These are phyloP conservation scores for Trifolium dubium DNA, from an alignment of 306 rosid species.

Conservation along the genomic window DNA sequence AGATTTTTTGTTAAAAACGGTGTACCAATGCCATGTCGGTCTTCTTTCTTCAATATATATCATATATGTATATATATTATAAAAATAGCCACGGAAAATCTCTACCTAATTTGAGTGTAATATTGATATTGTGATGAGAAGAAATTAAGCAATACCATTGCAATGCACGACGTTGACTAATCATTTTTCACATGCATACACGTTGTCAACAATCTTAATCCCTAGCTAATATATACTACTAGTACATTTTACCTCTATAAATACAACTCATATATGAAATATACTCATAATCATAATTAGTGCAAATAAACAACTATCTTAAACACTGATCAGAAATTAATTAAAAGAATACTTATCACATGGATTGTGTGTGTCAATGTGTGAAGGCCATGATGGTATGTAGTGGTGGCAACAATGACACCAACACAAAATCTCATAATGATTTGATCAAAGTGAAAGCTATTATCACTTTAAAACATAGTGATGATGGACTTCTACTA, in stretches of 20 bases:
- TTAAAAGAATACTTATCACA: not conserved
- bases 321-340: not conserved
- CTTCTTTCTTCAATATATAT: not conserved
- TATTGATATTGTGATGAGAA: not conserved
- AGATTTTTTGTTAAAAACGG: not conserved
- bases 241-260: not conserved
- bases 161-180: constrained; percentile 4
- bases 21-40: not conserved
- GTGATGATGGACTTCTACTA: constrained; percentile 9
- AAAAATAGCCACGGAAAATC: not conserved
- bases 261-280: not conserved
- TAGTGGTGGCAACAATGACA: not conserved
- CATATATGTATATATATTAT: not conserved
- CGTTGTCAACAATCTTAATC: not conserved
- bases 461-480: constrained; percentile 32
- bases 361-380: not conserved
- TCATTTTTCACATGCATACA: not conserved
- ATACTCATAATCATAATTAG: not conserved
- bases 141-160: constrained; percentile 1
- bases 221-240: not conserved
- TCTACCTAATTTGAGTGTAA: not conserved
- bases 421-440: constrained; percentile 19
- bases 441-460: constrained; percentile 41
- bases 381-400: not conserved
- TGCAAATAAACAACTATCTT: not conserved